These are phyloP conservation scores for Chalaropsis thielavioides DNA, from an alignment of 2,329 filamentous ascomycete genomes.

Conservation along the genomic window DNA sequence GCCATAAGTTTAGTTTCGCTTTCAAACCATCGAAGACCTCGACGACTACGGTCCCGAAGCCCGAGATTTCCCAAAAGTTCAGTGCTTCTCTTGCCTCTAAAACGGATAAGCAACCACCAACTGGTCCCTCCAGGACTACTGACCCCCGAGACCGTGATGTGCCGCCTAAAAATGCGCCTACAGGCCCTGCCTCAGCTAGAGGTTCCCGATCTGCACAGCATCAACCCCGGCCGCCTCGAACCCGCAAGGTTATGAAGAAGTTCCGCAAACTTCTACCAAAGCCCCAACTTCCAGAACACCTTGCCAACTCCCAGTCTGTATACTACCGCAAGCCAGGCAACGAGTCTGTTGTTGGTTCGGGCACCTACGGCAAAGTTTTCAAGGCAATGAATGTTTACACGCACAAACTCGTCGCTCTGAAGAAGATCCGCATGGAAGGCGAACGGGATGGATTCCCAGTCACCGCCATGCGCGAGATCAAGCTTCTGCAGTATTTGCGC, in stretches of 20 bases:
- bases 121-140: conserved; percentile 19
- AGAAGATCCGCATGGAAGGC: conserved; percentile 86
- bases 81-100: conserved; percentile 33
- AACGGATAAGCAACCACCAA: conserved; percentile 31
- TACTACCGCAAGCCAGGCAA: conserved; percentile 96
- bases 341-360: conserved; percentile 87
- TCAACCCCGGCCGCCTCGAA: conserved; percentile 33
- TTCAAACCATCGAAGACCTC: conserved; percentile 59
- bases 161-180: conserved; percentile 36
- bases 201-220: conserved; percentile 18
- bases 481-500: conserved; percentile 72
- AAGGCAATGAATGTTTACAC: conserved; percentile 91
- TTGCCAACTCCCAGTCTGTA: conserved; percentile 69
- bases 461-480: conserved; percentile 81
- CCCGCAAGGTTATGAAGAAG: conserved; percentile 50
- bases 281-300: conserved; percentile 55
- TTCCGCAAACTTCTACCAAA: conserved; percentile 57
- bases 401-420: conserved; percentile 66
- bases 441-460: conserved; percentile 85
- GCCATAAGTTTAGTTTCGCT: conserved; percentile 75
- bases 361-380: conserved; percentile 92
- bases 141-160: conserved; percentile 28
- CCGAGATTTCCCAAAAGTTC: conserved; percentile 52
- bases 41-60: conserved; percentile 42
- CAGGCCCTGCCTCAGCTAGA: conserved; percentile 39